Evolutionary conservation across 352 stramenopile species (phyloP).

Genomic region (Globisporangium alternatum): DNA sequence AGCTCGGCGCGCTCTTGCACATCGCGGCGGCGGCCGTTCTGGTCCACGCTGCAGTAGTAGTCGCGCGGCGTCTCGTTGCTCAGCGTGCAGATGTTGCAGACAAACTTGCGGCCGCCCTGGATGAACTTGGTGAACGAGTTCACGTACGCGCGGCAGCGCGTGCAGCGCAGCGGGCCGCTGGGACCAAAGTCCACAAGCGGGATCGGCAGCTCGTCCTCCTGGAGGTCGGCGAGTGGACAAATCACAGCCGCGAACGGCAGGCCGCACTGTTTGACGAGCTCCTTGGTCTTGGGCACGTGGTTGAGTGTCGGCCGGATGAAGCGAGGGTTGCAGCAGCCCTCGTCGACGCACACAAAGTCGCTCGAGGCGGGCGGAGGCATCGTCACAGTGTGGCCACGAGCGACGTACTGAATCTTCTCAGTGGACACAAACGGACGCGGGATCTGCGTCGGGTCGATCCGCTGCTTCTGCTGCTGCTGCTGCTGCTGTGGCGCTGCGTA

Average conservation of each 20-base stretch:
- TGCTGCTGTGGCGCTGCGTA: slow-evolving; percentile 19
- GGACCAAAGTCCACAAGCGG: slow-evolving; percentile 85
- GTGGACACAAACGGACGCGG: slow-evolving; percentile 67
- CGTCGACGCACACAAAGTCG: slow-evolving; percentile 80
- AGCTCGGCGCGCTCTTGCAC: slow-evolving; percentile 80
- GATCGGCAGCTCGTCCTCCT: slow-evolving; percentile 81
- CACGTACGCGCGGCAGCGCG: slow-evolving; percentile 82
- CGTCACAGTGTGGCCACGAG: slow-evolving; percentile 75
- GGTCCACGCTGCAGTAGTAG: slow-evolving; percentile 88
- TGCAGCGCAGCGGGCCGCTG: slow-evolving; percentile 78
- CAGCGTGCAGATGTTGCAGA: slow-evolving; percentile 88
- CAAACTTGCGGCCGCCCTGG: slow-evolving; percentile 79
- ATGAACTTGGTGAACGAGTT: slow-evolving; percentile 89
- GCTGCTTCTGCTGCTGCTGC: slow-evolving; percentile 57
- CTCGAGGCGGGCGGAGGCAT: slow-evolving; percentile 76
- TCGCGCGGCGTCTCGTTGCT: slow-evolving; percentile 82
- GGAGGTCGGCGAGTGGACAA: slow-evolving; percentile 76
- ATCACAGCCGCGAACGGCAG: slow-evolving; percentile 82
- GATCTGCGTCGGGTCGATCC: slow-evolving; percentile 88
- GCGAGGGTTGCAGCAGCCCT: slow-evolving; percentile 86
- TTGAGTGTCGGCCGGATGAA: slow-evolving; percentile 89
- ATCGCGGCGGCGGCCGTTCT: slow-evolving; percentile 79
- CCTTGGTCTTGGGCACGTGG: slow-evolving; percentile 71
- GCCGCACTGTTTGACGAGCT: slow-evolving; percentile 73
- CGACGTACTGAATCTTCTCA: slow-evolving; percentile 73